Base-by-base conservation (phyloP, 768 basidiomycete species). In the Boletellus sp. region DNA sequence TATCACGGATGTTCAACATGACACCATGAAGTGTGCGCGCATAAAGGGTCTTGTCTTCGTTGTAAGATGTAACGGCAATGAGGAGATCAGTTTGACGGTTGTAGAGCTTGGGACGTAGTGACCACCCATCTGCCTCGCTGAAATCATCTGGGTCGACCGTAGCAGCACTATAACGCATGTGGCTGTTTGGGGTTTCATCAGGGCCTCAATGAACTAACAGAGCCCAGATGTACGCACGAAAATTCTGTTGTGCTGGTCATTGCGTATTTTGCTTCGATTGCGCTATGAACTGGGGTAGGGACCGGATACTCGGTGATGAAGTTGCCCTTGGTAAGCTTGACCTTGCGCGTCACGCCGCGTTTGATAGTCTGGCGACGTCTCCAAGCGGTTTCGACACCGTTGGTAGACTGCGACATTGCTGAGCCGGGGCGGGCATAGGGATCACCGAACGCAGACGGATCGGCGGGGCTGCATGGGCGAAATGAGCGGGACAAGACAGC, bases 1-100 rank as follows among this genome's bases (percentile, higher is more conserved):
- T 97, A 60, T 98, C 89, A 56, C 94, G 88, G 53, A 98, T 95
- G 70, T 99, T 98, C 54, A 95, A 70, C 94, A 97, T 97, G 61
- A 97, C 87, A 55, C 90, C 90, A 63, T 97, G 95, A 35, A 98
- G 75, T 0, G 95, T 97, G 56, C 88, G 85, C 23, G 90, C 82
- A 62, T 92, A 90, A n/a, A 92, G 79, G 6, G 83, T 85, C 74
- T 92, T 93, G 78, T 93, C 90, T 68, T 94, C 91, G 55, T 93
- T 92, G 73, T 92, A 93, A 4, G 86, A 90, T 6, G 92, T 96
- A 55, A 97, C 90, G 10, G 93, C 94, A 60, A 98, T 95, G 22
- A 97, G 79, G 7, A 98, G 68, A 56, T 98, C 95, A 1, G 95
- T 98, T 55, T 89, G 80, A 48, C 95, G 88, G 52, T 86, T 84